A percentile compares a stretch with the other conserved stretches of the same genome.
Evolutionary conservation across 2,329 filamentous ascomycete genomes (phyloP).

Genomic region (Cylindrodendrum hubeiense): DNA sequence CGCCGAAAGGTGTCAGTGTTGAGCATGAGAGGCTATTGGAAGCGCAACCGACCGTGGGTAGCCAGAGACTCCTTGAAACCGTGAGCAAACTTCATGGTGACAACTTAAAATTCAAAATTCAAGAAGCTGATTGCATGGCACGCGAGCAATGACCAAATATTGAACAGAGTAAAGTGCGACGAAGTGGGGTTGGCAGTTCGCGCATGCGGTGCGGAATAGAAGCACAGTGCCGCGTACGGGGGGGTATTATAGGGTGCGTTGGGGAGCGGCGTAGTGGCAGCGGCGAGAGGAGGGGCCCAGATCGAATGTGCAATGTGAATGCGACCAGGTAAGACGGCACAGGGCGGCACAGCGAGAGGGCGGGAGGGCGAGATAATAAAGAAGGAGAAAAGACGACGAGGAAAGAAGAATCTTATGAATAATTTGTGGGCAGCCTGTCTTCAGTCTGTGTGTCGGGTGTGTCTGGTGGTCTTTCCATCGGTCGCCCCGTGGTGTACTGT

Average conservation of each 20-base stretch:
- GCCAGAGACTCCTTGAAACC: slow-evolving; percentile 78
- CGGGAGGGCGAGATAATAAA: not conserved
- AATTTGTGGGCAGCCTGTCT: not conserved
- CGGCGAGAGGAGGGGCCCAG: not conserved
- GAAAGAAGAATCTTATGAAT: not conserved
- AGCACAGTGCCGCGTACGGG: too few relatives aligned
- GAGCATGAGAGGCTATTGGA: not conserved
- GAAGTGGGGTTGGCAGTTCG: slow-evolving; percentile 14
- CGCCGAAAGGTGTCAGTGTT: not conserved
- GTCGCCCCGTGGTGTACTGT: not conserved
- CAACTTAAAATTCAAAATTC: slow-evolving; percentile 12
- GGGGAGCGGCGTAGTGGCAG: not conserved
- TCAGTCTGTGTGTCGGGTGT: not conserved
- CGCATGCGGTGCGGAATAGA: not conserved
- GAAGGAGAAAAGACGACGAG: not conserved
- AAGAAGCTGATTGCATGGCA: slow-evolving; percentile 33
- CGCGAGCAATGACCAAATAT: slow-evolving; percentile 28
- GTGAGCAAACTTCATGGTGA: slow-evolving; percentile 86
- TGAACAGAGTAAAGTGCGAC: slow-evolving; percentile 6
- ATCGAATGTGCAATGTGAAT: not conserved
- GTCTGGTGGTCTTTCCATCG: not conserved
- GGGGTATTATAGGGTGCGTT: not conserved
- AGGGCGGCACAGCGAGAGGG: not conserved
- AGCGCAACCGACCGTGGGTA: slow-evolving; percentile 62
- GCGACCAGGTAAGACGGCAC: not conserved